Evolutionary conservation across 2,329 filamentous ascomycete genomes (phyloP), one percentile per base, ranked within the genome.

Genomic region (Monilinia polystroma): DNA sequence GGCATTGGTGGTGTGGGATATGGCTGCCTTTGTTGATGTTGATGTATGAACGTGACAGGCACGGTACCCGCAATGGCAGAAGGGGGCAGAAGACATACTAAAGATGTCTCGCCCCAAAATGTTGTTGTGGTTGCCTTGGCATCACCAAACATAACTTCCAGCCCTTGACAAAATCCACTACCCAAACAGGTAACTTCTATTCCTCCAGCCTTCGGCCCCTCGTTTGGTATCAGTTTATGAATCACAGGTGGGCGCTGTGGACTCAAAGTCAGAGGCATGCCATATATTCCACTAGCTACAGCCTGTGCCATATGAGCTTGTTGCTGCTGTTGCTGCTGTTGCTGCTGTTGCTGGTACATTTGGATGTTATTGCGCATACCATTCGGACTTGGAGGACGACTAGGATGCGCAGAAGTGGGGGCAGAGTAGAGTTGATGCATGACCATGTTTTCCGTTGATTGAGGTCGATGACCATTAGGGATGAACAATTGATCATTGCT

Each of bases 131-230:
- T 87, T 23, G 87, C 87, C 57, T 84, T 80, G 20, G 81, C 82
- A 69, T 89, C 86, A 26, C 93, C 93, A 76, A 97, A 97, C 78
- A 93, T 90, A 65, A 97, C 91, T 69, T 93, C 90, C 69, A 96
- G 83, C 1, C 87, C 87, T 78, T 90, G 89, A 70, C 87, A 89
- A 76, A 97, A 96, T 18, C 89, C 87, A 70, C 88, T 90, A 23
- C 93, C 93, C 11, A 96, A 81, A 66, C 95, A 85, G 0, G 91
- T 94, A 3, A 97, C 92, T 76, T 97, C 93, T 63, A 92, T 93
- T 53, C 93, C 93, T 68, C 93, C 93, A 47, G 86, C 87, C 67
- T 88, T 91, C 8, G 93, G 91, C 0, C 93, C 93, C 77, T 96
- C 91, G 41, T 84, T 85, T 0, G 93, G 93, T 47, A 95, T 91